These are phyloP conservation scores for Lactarius sp. DNA, from an alignment of 768 basidiomycete species.

Conservation along the genomic window DNA sequence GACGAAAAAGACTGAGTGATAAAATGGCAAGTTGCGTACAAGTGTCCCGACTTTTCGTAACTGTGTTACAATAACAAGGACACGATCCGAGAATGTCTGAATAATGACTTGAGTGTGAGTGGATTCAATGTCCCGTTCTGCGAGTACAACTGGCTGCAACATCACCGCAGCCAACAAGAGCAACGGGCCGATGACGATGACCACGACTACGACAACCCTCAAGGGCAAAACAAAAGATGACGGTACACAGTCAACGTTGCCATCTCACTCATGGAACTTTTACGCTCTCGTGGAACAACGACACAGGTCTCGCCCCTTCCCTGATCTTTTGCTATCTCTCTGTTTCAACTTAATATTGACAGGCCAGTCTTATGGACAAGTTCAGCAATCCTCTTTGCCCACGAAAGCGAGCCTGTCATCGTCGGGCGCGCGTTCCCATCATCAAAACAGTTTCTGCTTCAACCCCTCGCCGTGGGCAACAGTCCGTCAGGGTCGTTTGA, in stretches of 20 bases:
- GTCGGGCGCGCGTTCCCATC: constrained; percentile 65
- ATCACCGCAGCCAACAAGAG: constrained; percentile 7
- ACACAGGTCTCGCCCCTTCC: constrained; percentile 2
- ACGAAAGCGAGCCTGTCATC: constrained; percentile 56
- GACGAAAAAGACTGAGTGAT: constrained; percentile 14
- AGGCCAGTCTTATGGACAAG: constrained; percentile 72
- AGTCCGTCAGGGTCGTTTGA: constrained; percentile 46
- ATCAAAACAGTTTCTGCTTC: constrained; percentile 56
- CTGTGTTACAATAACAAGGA: constrained; percentile 86
- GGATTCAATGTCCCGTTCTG: constrained; percentile 49
- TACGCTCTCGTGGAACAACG: constrained; percentile 15
- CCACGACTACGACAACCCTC: constrained; percentile 6
- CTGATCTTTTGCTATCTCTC: background rate
- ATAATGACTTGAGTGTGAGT: constrained; percentile 67
- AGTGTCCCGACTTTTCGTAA: constrained; percentile 85
- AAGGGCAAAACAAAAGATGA: constrained; percentile 22
- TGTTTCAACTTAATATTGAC: background rate
- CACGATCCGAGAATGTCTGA: constrained; percentile 75
- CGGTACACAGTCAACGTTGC: background rate
- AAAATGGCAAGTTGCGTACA: constrained; percentile 40
- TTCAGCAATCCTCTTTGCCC: constrained; percentile 62
- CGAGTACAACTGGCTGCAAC: constrained; percentile 46
- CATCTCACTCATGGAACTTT: constrained; percentile 22
- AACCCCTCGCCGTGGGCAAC: constrained; percentile 48
- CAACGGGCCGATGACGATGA: constrained; percentile 7